These are phyloP conservation scores for Sugiyamaella smithiae DNA, from an alignment of 805 yeast species.

Conservation along the genomic window DNA sequence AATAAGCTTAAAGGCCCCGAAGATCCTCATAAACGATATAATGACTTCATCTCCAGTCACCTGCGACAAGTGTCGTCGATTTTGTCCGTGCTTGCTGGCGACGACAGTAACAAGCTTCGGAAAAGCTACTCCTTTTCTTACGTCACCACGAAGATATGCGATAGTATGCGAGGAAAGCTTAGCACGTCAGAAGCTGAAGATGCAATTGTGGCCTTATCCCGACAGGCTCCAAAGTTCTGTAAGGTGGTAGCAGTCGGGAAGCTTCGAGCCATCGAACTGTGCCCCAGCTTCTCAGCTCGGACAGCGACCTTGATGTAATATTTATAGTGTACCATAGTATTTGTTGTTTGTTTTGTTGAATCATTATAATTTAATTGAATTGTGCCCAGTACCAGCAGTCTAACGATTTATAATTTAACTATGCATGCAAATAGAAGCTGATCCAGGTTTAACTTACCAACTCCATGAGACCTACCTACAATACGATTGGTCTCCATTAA, in stretches of 20 bases:
- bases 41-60: constrained; percentile 26
- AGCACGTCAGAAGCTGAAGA: constrained; percentile 26
- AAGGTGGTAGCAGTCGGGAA: constrained; percentile 25
- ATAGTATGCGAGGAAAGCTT: constrained; percentile 22
- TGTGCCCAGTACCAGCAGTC: too few relatives aligned
- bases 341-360: too few relatives aligned
- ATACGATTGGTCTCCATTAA: too few relatives aligned
- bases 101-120: constrained; percentile 6
- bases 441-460: too few relatives aligned
- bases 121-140: constrained; percentile 22
- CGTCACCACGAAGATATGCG: constrained; percentile 24
- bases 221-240: constrained; percentile 27
- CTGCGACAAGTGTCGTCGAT: constrained; percentile 25
- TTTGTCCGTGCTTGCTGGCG: constrained; percentile 20
- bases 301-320: too few relatives aligned
- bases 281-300: too few relatives aligned
- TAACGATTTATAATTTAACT: too few relatives aligned
- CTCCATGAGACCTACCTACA: too few relatives aligned
- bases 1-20: constrained; percentile 1
- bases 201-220: constrained; percentile 24
- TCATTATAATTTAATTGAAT: too few relatives aligned
- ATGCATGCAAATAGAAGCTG: too few relatives aligned
- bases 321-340: too few relatives aligned
- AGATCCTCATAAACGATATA: constrained; percentile 12
- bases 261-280: constrained; percentile 24